Base-by-base conservation (phyloP, 2,329 filamentous ascomycete species). In the Aureobasidium zeae region DNA sequence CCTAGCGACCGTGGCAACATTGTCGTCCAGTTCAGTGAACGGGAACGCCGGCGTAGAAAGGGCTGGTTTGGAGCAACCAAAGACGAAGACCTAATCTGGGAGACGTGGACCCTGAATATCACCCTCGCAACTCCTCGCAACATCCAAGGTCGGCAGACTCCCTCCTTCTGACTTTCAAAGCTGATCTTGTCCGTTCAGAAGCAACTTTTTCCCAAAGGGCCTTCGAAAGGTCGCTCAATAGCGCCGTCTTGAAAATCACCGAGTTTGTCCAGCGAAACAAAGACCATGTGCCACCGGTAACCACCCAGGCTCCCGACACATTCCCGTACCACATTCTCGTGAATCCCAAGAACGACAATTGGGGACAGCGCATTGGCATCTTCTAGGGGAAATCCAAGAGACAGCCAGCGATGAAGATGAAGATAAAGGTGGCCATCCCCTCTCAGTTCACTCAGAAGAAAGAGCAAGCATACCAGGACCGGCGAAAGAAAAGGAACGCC, bases 41-140 rank as follows among this genome's bases (percentile, higher is more conserved):
- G 89, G 72, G 39, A 43, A n/a, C 39, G 39, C 6, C 83, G 81
- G 60, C 75, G 88, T 48, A 77, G 83, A 54, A 74, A 77, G 2
- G 88, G 84, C 61, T 81, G 70, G 52, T 71, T 85, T 63, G 82
- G 87, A 53, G 67, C 75, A 64, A n/a, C n/a, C n/a, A 81, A 79
- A 55, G 89, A 95, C 52, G 88, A 96, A 61, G 88, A 95, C 62
- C 79, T 95, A 13, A 94, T 87, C 62, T 98, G 91, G 91, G 91
- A 96, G 71, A 80, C 79, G 57, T 98, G 91, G 91, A 86, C 84
- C 32, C 68, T 98, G 52, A 86, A 93, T 63, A 84, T 96, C 38
- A 93, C 87, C n/a, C 79, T 95, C 44, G 86, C 87, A 8, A 87
- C 86, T 54, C 88, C 89, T 21, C 72, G 83, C 57, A 94, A 86